These are phyloP conservation scores for Glycine latifolia DNA, from an alignment of 306 rosid species.

Conservation along the genomic window DNA sequence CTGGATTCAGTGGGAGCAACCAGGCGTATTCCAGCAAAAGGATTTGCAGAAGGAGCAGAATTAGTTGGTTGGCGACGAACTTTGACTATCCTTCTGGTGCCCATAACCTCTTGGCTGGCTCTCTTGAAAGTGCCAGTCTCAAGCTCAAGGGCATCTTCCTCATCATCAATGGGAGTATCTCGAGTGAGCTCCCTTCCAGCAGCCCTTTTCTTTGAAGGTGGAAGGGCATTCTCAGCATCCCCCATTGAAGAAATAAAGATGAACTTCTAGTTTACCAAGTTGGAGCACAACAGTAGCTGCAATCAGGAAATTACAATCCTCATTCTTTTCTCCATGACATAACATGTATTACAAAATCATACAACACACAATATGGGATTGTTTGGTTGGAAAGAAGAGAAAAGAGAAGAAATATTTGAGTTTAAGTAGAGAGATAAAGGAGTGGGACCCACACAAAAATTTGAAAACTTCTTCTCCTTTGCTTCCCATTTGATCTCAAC, in stretches of 20 bases:
- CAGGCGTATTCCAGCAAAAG: constrained; percentile 82
- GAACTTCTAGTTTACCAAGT: constrained; percentile 11
- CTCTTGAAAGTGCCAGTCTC: constrained; percentile 88
- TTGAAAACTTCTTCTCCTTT: too few species aligned
- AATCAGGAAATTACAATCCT: constrained; percentile 36
- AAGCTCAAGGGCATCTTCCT: constrained; percentile 68
- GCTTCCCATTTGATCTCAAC: too few species aligned
- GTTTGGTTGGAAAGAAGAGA: too few species aligned
- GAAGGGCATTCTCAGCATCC: constrained; percentile 72
- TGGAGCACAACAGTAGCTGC: constrained; percentile 50
- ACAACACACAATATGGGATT: not conserved
- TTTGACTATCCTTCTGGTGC: constrained; percentile 83
- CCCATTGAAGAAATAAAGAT: constrained; percentile 65
- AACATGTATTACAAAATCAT: not conserved
- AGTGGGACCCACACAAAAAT: too few species aligned
- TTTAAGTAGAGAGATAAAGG: too few species aligned
- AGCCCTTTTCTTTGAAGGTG: constrained; percentile 88
- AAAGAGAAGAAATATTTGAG: too few species aligned
- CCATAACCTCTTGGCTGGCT: constrained; percentile 90
- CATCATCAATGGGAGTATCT: constrained; percentile 89
- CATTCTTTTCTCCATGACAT: not conserved
- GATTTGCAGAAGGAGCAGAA: constrained; percentile 75
- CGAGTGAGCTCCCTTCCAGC: constrained; percentile 88
- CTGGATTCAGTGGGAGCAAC: constrained; percentile 59
- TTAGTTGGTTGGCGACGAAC: constrained; percentile 72